Evolutionary conservation across 306 rosid genomes (phyloP), one percentile per base, ranked within the genome.

Genomic region (Dryas alaskensis): DNA sequence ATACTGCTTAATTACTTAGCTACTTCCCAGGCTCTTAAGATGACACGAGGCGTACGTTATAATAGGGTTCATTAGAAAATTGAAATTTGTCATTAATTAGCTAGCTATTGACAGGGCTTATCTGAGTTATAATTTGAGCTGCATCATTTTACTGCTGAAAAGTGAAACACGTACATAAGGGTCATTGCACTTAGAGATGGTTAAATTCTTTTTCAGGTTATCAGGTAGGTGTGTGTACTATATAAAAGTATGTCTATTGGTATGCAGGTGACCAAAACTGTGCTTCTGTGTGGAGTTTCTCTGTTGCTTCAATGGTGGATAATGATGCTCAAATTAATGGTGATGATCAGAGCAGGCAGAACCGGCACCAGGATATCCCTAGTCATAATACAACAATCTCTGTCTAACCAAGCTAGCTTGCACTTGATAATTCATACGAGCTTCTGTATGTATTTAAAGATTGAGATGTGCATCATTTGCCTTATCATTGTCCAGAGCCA

Each of bases 231-330:
- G 14, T 48, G 22, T 52, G 39, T 49, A 63, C 19, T 49, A 43
- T 63, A 3, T 50, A 22, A 49, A 13, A 22, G 9, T 8, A 9
- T 25, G 9, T 70, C 42, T 64, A 48, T n/a, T 65, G 74, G 75
- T 53, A 44, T 85, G 80, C 70, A 94, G 98, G 83, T 77, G 79
- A 80, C 39, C 92, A 91, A 87, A 91, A 92, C 61, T 89, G 97
- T 74, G 89, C 87, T 79, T 89, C 98, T 6, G 79, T 94, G 46
- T 94, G 98, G 97, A 89, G 90, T 76, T 94, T 94, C 79, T 53
- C 76, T 78, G 81, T 48, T 82, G 91, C 84, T 81, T 80, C 91
- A 74, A 47, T 11, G 68, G 74, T 67, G 37, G 37, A 31, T 31
- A 75, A 73, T 50, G 84, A 67, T 55, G 82, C 25, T 57, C 67